Base-by-base conservation (phyloP, 305 asterid species). In the Fraxinus sp. region DNA sequence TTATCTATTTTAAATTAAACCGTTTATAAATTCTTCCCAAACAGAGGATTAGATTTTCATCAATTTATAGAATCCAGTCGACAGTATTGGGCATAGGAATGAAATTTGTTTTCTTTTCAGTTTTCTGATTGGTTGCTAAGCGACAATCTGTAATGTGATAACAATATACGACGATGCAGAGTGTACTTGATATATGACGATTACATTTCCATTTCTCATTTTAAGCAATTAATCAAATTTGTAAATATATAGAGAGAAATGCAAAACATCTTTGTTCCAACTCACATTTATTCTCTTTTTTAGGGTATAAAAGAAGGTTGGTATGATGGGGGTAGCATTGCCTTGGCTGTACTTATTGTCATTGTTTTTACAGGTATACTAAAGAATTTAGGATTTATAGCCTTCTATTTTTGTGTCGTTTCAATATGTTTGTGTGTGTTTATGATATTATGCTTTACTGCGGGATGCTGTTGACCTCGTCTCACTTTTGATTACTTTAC, bases 291-390 rank as follows among this genome's bases (percentile, higher is more conserved):
- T 77, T 37, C 32, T 78, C 70, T 74, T 49, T 79, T 87, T 79
- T 81, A 96, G 99, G 99, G 98, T 83, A 90, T 92, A 79, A 87
- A 90, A 90, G 94, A 94, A 89, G 98, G 99, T 85, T 96, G 99
- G 99, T 96, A 94, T 86, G 98, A 96, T 89, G 99, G 99, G 82
- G 98, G 99, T 86, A 96, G 98, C 90, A 96, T 96, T 85, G 94
- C 93, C 32, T 73, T 96, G 87, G 99, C 99, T 22, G 98, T 96
- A 81, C 79, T 96, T 78, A 89, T 96, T 68, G 98, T 96, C 83
- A 94, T 94, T 75, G 77, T 87, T 46, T 93, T 96, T 79, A 96
- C 99, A 88, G 94, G 99, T 96, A 94, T 79, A 77, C 14, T 20
- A 62, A 62, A 7, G 30, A 20, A 22, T 62, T 4, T 7, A 62